Evolutionary conservation across 345 rosid genomes (phyloP).

Genomic region (Litchi chinensis): DNA sequence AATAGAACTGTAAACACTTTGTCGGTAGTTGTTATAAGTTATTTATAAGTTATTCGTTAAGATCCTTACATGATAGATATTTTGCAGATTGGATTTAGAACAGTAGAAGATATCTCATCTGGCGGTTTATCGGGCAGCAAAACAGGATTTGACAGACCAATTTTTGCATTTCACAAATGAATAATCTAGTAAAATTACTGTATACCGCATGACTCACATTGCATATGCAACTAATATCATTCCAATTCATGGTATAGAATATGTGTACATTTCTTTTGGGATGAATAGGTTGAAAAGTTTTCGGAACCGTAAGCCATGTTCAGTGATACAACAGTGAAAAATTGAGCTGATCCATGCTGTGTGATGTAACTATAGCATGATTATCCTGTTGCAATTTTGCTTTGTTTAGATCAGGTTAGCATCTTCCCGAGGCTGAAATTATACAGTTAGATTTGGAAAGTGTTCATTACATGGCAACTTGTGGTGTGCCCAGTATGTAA

Average conservation of each 20-base stretch:
- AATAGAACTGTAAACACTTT: neutral
- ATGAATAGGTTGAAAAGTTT: neutral
- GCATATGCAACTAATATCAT: neutral
- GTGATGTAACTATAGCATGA: too few species aligned
- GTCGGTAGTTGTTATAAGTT: neutral
- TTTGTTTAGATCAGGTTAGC: neutral
- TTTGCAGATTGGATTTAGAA: conserved; percentile 86
- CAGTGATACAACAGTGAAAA: neutral
- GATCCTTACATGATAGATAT: conserved; percentile 6
- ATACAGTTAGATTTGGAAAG: neutral
- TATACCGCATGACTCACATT: neutral
- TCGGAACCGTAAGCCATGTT: neutral
- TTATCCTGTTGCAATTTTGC: neutral
- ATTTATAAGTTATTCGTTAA: neutral
- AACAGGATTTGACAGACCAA: conserved; percentile 76
- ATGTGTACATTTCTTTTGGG: neutral
- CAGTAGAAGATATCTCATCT: conserved; percentile 73
- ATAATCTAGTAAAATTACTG: neutral
- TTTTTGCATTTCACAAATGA: conserved; percentile 78
- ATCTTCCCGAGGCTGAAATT: neutral
- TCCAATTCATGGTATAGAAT: neutral
- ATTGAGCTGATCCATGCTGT: neutral
- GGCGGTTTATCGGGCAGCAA: conserved; percentile 56
- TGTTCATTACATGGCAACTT: neutral
- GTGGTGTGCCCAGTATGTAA: neutral